phyloP scores from a whole-genome alignment of 1,284 basidiomycete genomes.

The Cutaneotrichosporon daszewskae region DNA sequence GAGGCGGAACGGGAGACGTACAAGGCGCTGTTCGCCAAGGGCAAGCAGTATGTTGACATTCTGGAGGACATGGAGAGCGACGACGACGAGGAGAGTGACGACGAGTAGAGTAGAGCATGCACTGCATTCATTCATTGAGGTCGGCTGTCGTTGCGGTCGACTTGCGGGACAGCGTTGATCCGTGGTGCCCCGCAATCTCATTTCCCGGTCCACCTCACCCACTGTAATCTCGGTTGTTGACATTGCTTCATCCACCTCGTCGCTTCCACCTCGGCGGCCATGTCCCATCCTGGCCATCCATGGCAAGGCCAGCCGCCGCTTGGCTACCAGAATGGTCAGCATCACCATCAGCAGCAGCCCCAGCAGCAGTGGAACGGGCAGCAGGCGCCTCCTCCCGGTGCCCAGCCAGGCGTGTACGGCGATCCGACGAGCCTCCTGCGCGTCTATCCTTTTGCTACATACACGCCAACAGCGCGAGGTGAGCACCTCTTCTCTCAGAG shows the following conservation, averaged over 20 bases:
- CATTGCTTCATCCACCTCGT: neutral
- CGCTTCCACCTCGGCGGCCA: neutral
- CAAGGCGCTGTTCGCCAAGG: constrained; percentile 33
- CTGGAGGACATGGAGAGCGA: constrained; percentile 45
- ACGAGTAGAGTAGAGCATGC: constrained; percentile 25
- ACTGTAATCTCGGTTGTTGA: neutral
- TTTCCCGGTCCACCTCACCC: neutral
- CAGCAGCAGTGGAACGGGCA: too few species aligned
- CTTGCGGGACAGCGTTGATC: too few species aligned
- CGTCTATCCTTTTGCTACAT: constrained; percentile 43
- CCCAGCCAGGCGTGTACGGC: constrained; percentile 13
- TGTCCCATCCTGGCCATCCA: neutral
- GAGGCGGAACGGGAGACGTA: constrained; percentile 32
- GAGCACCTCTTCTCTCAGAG: constrained; percentile 9
- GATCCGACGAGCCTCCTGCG: constrained; percentile 36
- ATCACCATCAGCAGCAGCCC: neutral
- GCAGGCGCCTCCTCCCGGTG: neutral
- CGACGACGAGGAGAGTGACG: constrained; percentile 35
- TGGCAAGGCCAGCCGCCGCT: too few species aligned
- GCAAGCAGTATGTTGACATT: constrained; percentile 43
- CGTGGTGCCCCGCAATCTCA: constrained; percentile 5
- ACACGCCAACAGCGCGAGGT: constrained; percentile 46
- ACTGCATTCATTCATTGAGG: too few species aligned
- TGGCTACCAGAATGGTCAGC: neutral
- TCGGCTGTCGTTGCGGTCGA: too few species aligned